Percentiles rank a stretch among this genome's conserved stretches.
Conservation (phyloP, 2,329 filamentous ascomycete species). For the Arthroderma uncinatum region DNA sequence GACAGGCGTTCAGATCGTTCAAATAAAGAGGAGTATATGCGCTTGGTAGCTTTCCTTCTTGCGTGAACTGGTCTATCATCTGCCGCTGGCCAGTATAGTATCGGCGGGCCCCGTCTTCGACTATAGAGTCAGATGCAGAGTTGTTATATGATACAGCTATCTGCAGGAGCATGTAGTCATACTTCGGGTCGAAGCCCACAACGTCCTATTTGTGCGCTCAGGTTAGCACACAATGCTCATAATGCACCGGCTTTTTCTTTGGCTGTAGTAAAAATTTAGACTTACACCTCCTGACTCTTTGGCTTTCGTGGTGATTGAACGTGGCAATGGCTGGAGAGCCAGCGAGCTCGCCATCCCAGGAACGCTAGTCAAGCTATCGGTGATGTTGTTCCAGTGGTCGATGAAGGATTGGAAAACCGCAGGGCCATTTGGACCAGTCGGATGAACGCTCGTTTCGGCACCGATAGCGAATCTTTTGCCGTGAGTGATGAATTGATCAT, state of each 20-base stretch:
- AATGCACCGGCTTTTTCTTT: slow-evolving; percentile 9
- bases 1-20: slow-evolving; percentile 36
- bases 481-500: slow-evolving; percentile 32
- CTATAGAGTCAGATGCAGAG: slow-evolving; percentile 25
- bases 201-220: slow-evolving; percentile 20
- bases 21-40: slow-evolving; percentile 38
- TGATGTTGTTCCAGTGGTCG: slow-evolving; percentile 26
- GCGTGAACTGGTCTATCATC: slow-evolving; percentile 25
- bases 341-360: slow-evolving; percentile 25
- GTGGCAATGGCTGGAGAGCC: slow-evolving; percentile 30
- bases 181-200: slow-evolving; percentile 30
- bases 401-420: slow-evolving; percentile 25
- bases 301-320: slow-evolving; percentile 25
- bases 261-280: background rate
- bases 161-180: slow-evolving; percentile 37
- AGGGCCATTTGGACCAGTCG: slow-evolving; percentile 22
- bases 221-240: slow-evolving; percentile 13
- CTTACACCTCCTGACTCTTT: slow-evolving; percentile 25
- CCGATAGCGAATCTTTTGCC: slow-evolving; percentile 33
- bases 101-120: slow-evolving; percentile 31
- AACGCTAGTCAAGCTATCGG: slow-evolving; percentile 21
- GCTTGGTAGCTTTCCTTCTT: slow-evolving; percentile 28
- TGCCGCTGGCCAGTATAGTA: slow-evolving; percentile 30
- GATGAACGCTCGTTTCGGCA: slow-evolving; percentile 31
- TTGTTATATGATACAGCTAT: slow-evolving; percentile 34